Conservation (phyloP, 2,329 filamentous ascomycete species). For the Elsinoe arachidis region DNA sequence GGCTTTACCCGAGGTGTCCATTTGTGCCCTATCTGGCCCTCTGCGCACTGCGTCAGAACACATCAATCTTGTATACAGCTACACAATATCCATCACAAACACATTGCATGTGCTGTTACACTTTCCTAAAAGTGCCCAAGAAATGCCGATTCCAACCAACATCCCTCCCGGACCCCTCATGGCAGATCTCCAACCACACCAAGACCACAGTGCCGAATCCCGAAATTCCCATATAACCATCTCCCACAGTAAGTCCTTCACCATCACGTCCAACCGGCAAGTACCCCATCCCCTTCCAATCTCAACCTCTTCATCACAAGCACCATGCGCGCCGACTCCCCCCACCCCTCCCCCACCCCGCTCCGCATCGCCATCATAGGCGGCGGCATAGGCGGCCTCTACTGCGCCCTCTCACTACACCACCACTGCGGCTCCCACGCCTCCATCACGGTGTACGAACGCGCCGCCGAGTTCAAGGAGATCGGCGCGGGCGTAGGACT, state of each 20-base stretch:
- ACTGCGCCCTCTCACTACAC: conserved; percentile 30
- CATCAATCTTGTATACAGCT: background rate
- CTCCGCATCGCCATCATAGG: conserved; percentile 31
- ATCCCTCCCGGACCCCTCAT: background rate
- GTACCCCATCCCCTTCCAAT: background rate
- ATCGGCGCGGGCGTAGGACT: conserved; percentile 31
- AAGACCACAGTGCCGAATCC: conserved; percentile 2
- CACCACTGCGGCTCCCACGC: conserved; percentile 27
- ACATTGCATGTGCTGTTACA: no score
- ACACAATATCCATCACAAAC: no score
- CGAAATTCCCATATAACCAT: background rate
- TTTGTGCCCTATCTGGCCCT: no score
- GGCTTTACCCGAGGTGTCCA: no score
- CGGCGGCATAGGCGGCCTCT: conserved; percentile 34
- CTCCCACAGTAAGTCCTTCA: background rate
- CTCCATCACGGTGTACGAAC: conserved; percentile 30
- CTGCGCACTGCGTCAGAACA: no score
- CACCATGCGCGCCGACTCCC: background rate
- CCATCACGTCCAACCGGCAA: background rate
- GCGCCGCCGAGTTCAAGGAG: conserved; percentile 28
- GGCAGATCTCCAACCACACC: background rate
- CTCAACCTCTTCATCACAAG: background rate
- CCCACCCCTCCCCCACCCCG: conserved; percentile 2
- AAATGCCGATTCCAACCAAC: background rate
- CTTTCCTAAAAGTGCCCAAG: background rate